Evolutionary conservation across 2,329 filamentous ascomycete genomes (phyloP).

Genomic region (Alternaria postmessia): DNA sequence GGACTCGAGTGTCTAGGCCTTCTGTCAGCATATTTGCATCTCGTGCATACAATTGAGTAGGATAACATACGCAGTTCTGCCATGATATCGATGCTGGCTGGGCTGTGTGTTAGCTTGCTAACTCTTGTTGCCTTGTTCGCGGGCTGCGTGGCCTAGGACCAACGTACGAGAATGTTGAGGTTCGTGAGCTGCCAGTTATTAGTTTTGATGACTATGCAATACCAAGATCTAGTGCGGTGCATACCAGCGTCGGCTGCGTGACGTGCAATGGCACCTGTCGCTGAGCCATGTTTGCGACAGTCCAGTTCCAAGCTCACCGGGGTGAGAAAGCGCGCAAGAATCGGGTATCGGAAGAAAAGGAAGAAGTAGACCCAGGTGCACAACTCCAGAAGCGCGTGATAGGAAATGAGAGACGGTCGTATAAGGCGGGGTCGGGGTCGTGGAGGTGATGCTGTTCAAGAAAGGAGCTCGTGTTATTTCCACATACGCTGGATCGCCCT

Average conservation of each 20-base stretch:
- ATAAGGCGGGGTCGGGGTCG: constrained; percentile 35
- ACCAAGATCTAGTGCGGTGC: constrained; percentile 22
- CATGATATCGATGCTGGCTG: constrained; percentile 80
- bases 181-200: constrained; percentile 54
- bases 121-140: constrained; percentile 22
- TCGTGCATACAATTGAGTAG: not conserved
- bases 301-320: constrained; percentile 51
- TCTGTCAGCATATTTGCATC: constrained; percentile 29
- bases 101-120: constrained; percentile 42
- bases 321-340: constrained; percentile 41
- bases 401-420: constrained; percentile 48
- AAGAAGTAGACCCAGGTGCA: constrained; percentile 49
- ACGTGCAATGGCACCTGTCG: constrained; percentile 83
- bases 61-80: constrained; percentile 78
- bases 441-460: constrained; percentile 39
- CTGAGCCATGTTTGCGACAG: constrained; percentile 65
- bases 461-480: constrained; percentile 37
- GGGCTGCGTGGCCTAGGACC: constrained; percentile 19
- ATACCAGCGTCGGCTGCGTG: constrained; percentile 84
- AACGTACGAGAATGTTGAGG: constrained; percentile 59
- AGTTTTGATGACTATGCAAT: constrained; percentile 29
- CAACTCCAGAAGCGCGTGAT: constrained; percentile 50
- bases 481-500: constrained; percentile 28
- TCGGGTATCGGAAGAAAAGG: constrained; percentile 47
- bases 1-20: constrained; percentile 87